Evolutionary conservation across 805 yeast species (phyloP).

Genomic region (Yueomyces sinensis): DNA sequence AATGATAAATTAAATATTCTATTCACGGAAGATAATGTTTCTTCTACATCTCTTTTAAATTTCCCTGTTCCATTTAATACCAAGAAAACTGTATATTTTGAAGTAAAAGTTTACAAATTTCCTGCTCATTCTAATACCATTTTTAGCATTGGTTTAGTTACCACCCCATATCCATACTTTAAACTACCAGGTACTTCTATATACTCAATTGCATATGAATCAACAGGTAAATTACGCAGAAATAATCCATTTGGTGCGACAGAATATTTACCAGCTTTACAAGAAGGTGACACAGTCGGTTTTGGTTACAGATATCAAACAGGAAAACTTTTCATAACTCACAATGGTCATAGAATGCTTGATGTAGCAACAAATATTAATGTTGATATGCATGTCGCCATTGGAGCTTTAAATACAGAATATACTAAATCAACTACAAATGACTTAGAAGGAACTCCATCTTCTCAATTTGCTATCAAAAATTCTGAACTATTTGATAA

Average conservation of each 20-base stretch:
- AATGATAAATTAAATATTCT: conserved; percentile 23
- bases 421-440: conserved; percentile 11
- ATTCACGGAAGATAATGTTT: conserved; percentile 20
- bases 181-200: conserved; percentile 60
- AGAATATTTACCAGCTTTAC: conserved; percentile 29
- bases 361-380: conserved; percentile 69
- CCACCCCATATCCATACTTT: conserved; percentile 65
- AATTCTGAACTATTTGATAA: neutral
- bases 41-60: conserved; percentile 24
- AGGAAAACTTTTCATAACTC: conserved; percentile 82
- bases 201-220: conserved; percentile 61
- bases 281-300: conserved; percentile 87
- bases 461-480: neutral
- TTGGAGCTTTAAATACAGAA: conserved; percentile 28
- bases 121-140: conserved; percentile 28
- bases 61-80: conserved; percentile 29
- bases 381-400: conserved; percentile 26
- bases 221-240: conserved; percentile 55
- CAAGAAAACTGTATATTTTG: conserved; percentile 61
- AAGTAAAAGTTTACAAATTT: conserved; percentile 36
- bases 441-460: too few species aligned
- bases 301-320: conserved; percentile 72
- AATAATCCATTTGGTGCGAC: conserved; percentile 43
- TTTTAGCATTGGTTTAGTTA: conserved; percentile 52
- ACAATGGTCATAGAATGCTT: conserved; percentile 79